phyloP scores from a whole-genome alignment of 2,329 filamentous ascomycete genomes.

The Elsinoe australis region DNA sequence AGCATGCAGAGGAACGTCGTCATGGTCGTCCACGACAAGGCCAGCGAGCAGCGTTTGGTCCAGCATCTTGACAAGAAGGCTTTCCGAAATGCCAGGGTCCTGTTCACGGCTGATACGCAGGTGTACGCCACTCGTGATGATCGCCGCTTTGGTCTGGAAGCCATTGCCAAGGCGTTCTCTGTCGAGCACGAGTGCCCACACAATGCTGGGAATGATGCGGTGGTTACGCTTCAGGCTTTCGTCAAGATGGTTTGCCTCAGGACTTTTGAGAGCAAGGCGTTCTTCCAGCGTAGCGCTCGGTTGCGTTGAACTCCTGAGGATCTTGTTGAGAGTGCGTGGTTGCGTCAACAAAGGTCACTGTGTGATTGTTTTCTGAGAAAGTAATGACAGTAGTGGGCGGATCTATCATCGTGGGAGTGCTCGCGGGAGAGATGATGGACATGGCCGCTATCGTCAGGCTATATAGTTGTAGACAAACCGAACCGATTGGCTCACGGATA shows the following conservation, averaged over 20 bases:
- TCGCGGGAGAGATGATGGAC: too few species aligned
- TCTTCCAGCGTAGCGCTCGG: background rate
- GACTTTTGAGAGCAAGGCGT: background rate
- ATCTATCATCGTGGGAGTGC: too few species aligned
- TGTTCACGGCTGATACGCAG: slow-evolving; percentile 15
- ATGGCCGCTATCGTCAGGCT: too few species aligned
- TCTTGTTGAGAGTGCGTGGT: background rate
- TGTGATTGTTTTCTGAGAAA: too few species aligned
- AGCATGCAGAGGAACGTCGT: slow-evolving; percentile 1
- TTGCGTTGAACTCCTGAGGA: too few species aligned
- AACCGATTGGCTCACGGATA: too few species aligned
- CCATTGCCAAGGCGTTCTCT: background rate
- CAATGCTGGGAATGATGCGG: slow-evolving; percentile 30
- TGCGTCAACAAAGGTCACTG: too few species aligned
- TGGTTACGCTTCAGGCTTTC: slow-evolving; percentile 27
- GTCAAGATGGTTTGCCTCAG: slow-evolving; percentile 17
- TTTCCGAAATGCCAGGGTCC: background rate
- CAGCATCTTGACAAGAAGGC: background rate
- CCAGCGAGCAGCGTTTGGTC: background rate
- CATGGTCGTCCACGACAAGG: slow-evolving; percentile 5
- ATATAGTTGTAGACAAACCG: too few species aligned
- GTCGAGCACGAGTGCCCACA: slow-evolving; percentile 19
- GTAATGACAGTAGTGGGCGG: too few species aligned
- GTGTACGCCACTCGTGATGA: background rate
- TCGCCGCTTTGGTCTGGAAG: background rate